Conservation (phyloP, 495 filamentous ascomycete genomes). For the Daldinia bambusicola region DNA sequence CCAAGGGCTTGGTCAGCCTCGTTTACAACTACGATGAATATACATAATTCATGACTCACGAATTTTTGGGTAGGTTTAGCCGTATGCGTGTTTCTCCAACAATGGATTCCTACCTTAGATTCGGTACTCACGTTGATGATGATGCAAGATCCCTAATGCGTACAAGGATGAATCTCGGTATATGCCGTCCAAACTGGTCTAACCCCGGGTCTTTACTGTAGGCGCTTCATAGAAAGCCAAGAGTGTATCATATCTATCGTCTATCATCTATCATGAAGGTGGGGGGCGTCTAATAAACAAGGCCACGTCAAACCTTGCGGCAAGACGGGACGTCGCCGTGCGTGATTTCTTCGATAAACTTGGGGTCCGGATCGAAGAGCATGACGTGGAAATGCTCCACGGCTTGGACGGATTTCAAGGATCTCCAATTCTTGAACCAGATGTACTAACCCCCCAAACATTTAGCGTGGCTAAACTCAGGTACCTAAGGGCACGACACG, state of each 20-base stretch:
- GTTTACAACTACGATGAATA: not conserved
- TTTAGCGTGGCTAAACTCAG: conserved; percentile 4
- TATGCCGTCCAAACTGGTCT: not conserved
- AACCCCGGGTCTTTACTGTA: not conserved
- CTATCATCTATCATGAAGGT: conserved; percentile 5
- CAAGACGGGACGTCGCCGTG: conserved; percentile 73
- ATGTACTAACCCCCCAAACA: conserved; percentile 63
- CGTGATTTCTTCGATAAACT: conserved; percentile 77
- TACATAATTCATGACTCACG: not conserved
- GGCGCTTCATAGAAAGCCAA: not conserved
- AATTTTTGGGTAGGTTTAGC: not conserved
- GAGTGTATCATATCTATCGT: not conserved
- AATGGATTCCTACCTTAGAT: not conserved
- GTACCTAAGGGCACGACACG: not conserved
- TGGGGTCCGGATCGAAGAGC: conserved; percentile 76
- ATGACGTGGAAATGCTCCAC: conserved; percentile 97
- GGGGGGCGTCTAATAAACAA: not conserved
- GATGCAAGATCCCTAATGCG: not conserved
- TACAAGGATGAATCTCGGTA: not conserved
- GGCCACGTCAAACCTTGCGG: conserved; percentile 33
- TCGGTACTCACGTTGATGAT: not conserved
- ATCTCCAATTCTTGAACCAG: conserved; percentile 92
- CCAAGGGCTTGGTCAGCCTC: not conserved
- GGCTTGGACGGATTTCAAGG: conserved; percentile 81
- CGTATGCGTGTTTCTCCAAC: not conserved